Evolutionary conservation across 352 stramenopile species (phyloP).

Genomic region (Phytophthora melonis): DNA sequence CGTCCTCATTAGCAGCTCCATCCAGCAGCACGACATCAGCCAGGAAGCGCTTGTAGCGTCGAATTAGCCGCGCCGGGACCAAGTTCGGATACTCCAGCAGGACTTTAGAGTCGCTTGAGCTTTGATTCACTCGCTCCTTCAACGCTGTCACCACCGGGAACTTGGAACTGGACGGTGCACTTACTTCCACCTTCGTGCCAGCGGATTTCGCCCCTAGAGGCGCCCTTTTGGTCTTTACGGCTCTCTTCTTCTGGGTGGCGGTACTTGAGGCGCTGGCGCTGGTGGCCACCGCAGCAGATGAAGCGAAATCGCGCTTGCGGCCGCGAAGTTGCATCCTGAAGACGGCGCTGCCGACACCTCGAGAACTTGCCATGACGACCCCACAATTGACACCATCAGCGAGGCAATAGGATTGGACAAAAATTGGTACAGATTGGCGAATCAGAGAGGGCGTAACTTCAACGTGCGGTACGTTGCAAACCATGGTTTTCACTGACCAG

Average conservation of each 20-base stretch:
- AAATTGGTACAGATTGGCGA: slow-evolving; percentile 7
- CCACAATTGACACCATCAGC: slow-evolving; percentile 18
- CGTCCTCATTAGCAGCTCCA: slow-evolving; percentile 7
- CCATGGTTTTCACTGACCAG: neutral
- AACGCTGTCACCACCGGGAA: slow-evolving; percentile 36
- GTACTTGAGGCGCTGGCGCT: neutral
- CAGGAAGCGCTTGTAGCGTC: slow-evolving; percentile 88
- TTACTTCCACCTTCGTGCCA: slow-evolving; percentile 19
- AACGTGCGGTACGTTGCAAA: slow-evolving; percentile 1
- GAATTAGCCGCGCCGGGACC: slow-evolving; percentile 61
- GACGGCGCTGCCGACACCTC: slow-evolving; percentile 6
- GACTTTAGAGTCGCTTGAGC: slow-evolving; percentile 35
- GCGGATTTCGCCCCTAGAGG: slow-evolving; percentile 5
- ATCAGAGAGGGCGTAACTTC: slow-evolving; percentile 12
- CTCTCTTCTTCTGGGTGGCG: slow-evolving; percentile 22
- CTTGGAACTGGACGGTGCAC: slow-evolving; percentile 14
- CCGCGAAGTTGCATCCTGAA: slow-evolving; percentile 54
- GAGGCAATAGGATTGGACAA: slow-evolving; percentile 15
- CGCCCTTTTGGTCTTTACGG: slow-evolving; percentile 15
- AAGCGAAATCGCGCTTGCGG: slow-evolving; percentile 43
- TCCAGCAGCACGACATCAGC: slow-evolving; percentile 75
- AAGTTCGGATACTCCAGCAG: slow-evolving; percentile 66
- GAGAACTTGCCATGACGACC: slow-evolving; percentile 20
- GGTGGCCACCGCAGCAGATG: slow-evolving; percentile 1
- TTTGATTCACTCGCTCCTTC: slow-evolving; percentile 36